Evolutionary conservation across 805 yeast genomes (phyloP).

Genomic region (Blastobotrys americana): DNA sequence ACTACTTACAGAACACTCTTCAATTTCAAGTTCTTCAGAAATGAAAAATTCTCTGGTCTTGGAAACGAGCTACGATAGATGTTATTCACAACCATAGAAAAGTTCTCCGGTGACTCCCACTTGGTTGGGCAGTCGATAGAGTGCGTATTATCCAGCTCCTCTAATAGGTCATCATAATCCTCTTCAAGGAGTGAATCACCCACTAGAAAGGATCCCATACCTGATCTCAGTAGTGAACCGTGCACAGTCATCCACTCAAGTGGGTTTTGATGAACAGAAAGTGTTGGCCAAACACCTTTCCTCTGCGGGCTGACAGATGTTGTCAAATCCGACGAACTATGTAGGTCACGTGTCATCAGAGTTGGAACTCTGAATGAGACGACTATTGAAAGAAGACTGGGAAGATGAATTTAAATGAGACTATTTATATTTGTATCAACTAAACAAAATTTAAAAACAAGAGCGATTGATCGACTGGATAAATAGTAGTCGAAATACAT

Average conservation of each 20-base stretch:
- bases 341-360: too few relatives aligned
- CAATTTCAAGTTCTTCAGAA: slow-evolving; percentile 52
- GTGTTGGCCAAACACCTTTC: too few relatives aligned
- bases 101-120: slow-evolving; percentile 87
- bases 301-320: too few relatives aligned
- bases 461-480: too few relatives aligned
- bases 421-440: too few relatives aligned
- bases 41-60: slow-evolving; percentile 69
- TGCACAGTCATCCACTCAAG: neutral
- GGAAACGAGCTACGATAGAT: slow-evolving; percentile 91
- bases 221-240: too few relatives aligned
- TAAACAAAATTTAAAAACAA: too few relatives aligned
- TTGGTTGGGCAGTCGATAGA: neutral
- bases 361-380: too few relatives aligned
- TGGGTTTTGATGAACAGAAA: too few relatives aligned
- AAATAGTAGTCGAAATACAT: neutral
- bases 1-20: slow-evolving; percentile 50
- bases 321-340: too few relatives aligned
- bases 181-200: slow-evolving; percentile 1
- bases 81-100: slow-evolving; percentile 68
- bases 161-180: slow-evolving; percentile 3
- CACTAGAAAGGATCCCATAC: neutral
- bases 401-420: too few relatives aligned
- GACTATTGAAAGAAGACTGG: too few relatives aligned
- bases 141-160: neutral